phyloP scores from a whole-genome alignment of 2,329 filamentous ascomycete genomes.

The Nigrospora oryzae region DNA sequence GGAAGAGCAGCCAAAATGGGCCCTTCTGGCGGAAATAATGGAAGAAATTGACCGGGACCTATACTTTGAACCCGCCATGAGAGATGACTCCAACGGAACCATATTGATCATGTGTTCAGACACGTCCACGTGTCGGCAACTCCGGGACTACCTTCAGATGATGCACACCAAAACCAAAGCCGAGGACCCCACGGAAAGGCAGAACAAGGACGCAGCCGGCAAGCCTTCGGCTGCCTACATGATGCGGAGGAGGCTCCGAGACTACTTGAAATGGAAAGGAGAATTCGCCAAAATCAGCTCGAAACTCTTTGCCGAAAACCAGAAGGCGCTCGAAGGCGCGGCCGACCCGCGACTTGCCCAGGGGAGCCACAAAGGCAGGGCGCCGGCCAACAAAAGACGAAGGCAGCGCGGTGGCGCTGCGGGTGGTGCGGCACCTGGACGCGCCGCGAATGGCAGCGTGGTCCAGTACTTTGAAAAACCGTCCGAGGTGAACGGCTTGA shows the following conservation, averaged over 20 bases:
- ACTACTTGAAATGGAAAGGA: constrained; percentile 84
- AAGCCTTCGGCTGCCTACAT: constrained; percentile 73
- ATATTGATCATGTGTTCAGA: constrained; percentile 95
- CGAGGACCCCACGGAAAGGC: constrained; percentile 25
- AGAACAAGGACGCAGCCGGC: constrained; percentile 38
- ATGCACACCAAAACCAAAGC: constrained; percentile 66
- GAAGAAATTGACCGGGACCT: constrained; percentile 89
- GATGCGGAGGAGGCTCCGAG: constrained; percentile 80
- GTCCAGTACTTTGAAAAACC: constrained; percentile 76
- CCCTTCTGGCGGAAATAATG: constrained; percentile 76
- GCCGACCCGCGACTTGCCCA: constrained; percentile 44
- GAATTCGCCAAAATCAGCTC: constrained; percentile 82
- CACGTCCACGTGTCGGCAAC: constrained; percentile 73
- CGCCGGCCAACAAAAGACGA: constrained; percentile 77
- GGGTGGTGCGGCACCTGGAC: constrained; percentile 55
- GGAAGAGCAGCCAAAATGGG: constrained; percentile 94
- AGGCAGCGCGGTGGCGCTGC: constrained; percentile 70
- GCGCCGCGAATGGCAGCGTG: constrained; percentile 66
- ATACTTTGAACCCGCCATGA: constrained; percentile 69
- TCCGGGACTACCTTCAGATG: constrained; percentile 83
- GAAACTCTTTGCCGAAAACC: constrained; percentile 69
- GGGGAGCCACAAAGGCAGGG: constrained; percentile 47
- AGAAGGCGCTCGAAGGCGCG: constrained; percentile 63
- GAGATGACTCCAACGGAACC: constrained; percentile 82
- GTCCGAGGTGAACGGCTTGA: constrained; percentile 69